These are phyloP conservation scores for Rubia tinctorum DNA, from an alignment of 305 asterid genomes.

Conservation along the genomic window DNA sequence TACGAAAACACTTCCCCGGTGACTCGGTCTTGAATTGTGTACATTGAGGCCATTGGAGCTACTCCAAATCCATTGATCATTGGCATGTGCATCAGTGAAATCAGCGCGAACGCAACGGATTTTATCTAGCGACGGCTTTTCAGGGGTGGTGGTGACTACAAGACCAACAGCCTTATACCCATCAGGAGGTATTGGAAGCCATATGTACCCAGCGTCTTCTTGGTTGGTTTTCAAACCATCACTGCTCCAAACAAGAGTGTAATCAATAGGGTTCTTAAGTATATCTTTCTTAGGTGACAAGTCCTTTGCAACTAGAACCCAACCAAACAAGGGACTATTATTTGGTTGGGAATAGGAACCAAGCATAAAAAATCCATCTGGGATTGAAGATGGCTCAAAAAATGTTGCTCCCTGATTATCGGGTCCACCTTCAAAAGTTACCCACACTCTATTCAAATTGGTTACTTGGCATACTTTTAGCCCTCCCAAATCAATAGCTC, in stretches of 20 bases:
- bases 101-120: no score
- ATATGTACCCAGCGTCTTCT: no score
- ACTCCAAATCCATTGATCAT: conserved; percentile 60
- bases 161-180: no score
- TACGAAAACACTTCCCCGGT: conserved; percentile 44
- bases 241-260: no score
- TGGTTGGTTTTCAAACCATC: no score
- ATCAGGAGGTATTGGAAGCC: no score
- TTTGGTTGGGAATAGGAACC: conserved; percentile 78
- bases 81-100: conserved; percentile 19
- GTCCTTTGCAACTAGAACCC: conserved; percentile 50
- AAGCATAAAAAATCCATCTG: conserved; percentile 77
- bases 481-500: conserved; percentile 54
- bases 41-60: conserved; percentile 24
- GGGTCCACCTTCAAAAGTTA: background rate
- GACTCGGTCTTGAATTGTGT: conserved; percentile 47
- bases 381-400: conserved; percentile 20
- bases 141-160: no score
- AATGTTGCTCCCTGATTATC: no score
- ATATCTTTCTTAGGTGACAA: background rate
- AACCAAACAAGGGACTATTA: conserved; percentile 57
- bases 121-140: no score
- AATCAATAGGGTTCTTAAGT: no score
- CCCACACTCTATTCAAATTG: conserved; percentile 48
- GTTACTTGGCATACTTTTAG: conserved; percentile 23